phyloP scores from a whole-genome alignment of 2,329 filamentous ascomycete species.

The Aspergillus fumigatiaffinis region DNA sequence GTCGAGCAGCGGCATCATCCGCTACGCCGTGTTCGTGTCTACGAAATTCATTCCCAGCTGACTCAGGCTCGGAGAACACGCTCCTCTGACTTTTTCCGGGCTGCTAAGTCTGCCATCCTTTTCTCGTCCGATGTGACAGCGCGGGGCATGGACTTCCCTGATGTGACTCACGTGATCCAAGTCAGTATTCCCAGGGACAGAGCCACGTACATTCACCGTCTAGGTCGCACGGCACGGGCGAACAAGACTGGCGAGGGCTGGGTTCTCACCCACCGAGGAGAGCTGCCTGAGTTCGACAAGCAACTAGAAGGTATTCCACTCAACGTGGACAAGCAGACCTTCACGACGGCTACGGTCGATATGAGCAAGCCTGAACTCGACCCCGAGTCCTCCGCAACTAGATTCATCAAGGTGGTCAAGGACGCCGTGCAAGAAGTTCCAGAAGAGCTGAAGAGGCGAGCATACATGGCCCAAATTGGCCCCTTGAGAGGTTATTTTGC shows the following conservation, averaged over 20 bases:
- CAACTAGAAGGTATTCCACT: constrained; percentile 55
- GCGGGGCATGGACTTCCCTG: constrained; percentile 78
- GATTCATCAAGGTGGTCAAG: constrained; percentile 39
- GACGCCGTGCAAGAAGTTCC: constrained; percentile 32
- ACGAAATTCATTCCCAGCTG: constrained; percentile 76
- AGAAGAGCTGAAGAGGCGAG: constrained; percentile 21
- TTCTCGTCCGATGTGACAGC: constrained; percentile 78
- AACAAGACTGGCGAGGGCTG: constrained; percentile 61
- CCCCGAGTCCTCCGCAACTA: constrained; percentile 9
- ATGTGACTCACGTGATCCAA: constrained; percentile 76
- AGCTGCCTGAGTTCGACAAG: constrained; percentile 47
- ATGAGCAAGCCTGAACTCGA: constrained; percentile 5
- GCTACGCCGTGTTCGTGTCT: constrained; percentile 35
- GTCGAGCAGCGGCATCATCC: constrained; percentile 27
- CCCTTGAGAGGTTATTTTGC: constrained; percentile 19
- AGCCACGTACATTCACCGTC: constrained; percentile 72
- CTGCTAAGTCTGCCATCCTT: constrained; percentile 58
- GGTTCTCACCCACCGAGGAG: constrained; percentile 53
- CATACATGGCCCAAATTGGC: constrained; percentile 28
- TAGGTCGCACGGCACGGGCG: constrained; percentile 71
- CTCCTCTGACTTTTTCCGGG: constrained; percentile 69
- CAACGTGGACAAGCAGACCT: constrained; percentile 34
- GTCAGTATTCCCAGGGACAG: constrained; percentile 60
- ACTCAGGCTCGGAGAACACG: constrained; percentile 65
- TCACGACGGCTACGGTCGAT: constrained; percentile 9